Percentiles rank a stretch among this genome's conserved stretches.
Conservation (phyloP, 176 grass and related monocot species). For the Cenchrus fungigraminus region DNA sequence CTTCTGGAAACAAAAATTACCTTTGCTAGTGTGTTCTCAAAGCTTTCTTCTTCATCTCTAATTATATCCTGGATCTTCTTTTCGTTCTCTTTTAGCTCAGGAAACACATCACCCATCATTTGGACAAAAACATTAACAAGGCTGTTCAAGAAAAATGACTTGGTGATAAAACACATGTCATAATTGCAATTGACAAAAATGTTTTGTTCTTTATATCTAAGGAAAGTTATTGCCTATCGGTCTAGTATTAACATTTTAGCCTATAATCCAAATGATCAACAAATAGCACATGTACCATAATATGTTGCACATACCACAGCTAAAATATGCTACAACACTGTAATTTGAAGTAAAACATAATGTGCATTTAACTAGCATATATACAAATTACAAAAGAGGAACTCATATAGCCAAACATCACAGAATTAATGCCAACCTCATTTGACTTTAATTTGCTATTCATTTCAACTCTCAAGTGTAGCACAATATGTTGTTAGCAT, state of each 20-base stretch:
- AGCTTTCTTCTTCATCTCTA: constrained; percentile 93
- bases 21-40: constrained; percentile 95
- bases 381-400: neutral
- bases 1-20: constrained; percentile 48
- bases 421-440: neutral
- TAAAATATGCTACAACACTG: neutral
- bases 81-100: constrained; percentile 77
- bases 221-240: neutral
- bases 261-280: neutral
- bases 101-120: constrained; percentile 89
- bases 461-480: neutral
- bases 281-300: neutral
- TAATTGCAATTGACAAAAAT: neutral
- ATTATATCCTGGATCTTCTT: constrained; percentile 85
- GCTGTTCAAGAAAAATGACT: constrained; percentile 51
- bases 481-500: neutral
- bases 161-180: neutral
- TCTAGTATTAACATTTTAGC: neutral
- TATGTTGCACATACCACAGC: neutral
- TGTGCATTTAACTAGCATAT: neutral
- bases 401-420: neutral
- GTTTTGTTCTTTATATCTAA: neutral
- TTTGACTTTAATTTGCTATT: neutral
- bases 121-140: constrained; percentile 84
- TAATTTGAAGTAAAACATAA: neutral